Base-by-base conservation (phyloP, 2,329 filamentous ascomycete species). In the Cadophora gregata region DNA sequence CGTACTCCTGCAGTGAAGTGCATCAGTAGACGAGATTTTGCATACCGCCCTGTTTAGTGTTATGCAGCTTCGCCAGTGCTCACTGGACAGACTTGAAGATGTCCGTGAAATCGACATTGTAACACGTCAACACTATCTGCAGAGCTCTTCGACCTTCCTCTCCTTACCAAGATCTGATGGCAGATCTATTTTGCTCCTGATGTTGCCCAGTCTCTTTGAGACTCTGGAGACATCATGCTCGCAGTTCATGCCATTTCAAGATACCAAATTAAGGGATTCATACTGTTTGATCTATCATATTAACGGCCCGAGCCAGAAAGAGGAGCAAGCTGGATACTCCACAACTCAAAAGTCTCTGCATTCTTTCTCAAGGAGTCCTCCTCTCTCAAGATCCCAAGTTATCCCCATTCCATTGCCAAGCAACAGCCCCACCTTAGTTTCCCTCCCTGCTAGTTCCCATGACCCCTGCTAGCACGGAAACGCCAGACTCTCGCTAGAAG, bases 401-500 rank as follows among this genome's bases (percentile, higher is more conserved):
- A 36, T 12, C 19, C 2, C 62, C 36, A 63, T 45, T 7, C 27
- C 38, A 60, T 60, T 38, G 58, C 58, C 58, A 60, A 60, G 58
- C n/a, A n/a, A n/a, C n/a, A n/a, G 31, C 10, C 5, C 10, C 31
- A 10, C 31, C 31, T 5, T 33, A 5, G 5, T 33, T 10, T 33
- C 31, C 31, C 31, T 9, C 33, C 33, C 33, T 36, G 33, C 33
- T 36, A 36, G 33, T 36, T 9, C 7, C 33, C 8, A 8, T 36
- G 14, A 10, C 12, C 36, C 55, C 33, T 58, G 33, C 55, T 58
- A 58, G 55, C 33, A 58, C 14, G 55, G 62, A 48, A 27, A 60
- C 58, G 53, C 58, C 63, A 33, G 62, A 67, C 59, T 16, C 58
- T 64, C 69, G 68, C 70, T 71, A 73, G 64, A 70, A 63, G 50